Base-by-base conservation (phyloP, 257 asterid genomes). In the Mitragyna speciosa region DNA sequence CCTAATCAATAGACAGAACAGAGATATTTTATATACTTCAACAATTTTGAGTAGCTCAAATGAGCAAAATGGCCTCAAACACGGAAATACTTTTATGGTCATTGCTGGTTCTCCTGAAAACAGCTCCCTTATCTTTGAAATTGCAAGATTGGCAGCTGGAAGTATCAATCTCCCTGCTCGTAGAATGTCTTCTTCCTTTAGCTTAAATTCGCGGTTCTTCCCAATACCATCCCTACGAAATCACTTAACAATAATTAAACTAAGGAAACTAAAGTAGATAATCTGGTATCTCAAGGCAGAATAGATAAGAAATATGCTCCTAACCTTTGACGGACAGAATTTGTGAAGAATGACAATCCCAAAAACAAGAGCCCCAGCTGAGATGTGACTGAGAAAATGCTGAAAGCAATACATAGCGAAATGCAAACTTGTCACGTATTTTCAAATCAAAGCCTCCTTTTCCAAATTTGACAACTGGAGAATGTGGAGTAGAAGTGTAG, bases 71-170 rank as follows among this genome's bases (percentile, higher is more conserved):
- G 28, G 31, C 49, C 64, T 36, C 22, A 41, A 66, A 22, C 39
- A 71, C 54, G 11, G 39, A 52, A 39, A 68, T 90, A 95, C 98
- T 83, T 91, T 96, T 19, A 94, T 94, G 77, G 98, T 94, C 94
- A 86, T 89, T 83, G 89, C 93, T 39, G 99, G 97, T 69, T 96
- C 99, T 61, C 99, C 98, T 7, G 99, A 96, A 84, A 94, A 94
- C n/a, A 96, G 78, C 59, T 80, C 83, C 82, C 92, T 81, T 14
- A 86, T 76, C 81, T 89, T 91, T 9, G 89, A 87, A 75, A 94
- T 89, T 56, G 85, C 90, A 63, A 89, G 89, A 87, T 96, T 96
- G 43, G 93, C 89, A 66, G 94, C 93, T 59, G 99, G 97, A 75
- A 94, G 95, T 68, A 94, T 72, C 33, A 90, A 69, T 76, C 89